Evolutionary conservation across 2,329 filamentous ascomycete genomes (phyloP).

Genomic region (Hypoxylon sp.): DNA sequence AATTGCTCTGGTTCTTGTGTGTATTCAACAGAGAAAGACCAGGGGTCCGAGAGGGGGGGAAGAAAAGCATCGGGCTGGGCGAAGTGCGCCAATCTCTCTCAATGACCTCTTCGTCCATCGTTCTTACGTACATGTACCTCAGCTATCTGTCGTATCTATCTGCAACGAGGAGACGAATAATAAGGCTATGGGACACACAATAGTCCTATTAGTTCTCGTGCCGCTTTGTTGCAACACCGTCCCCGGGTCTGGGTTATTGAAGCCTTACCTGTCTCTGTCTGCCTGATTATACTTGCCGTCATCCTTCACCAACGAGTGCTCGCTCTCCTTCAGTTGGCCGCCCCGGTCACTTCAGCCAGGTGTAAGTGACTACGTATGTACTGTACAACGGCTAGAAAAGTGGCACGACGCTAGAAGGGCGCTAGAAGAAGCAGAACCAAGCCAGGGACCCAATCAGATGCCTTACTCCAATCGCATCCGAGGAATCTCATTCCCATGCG

Average conservation of each 20-base stretch:
- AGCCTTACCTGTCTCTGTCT: slow-evolving; percentile 40
- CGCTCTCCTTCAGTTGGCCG: slow-evolving; percentile 22
- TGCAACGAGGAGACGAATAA: slow-evolving; percentile 27
- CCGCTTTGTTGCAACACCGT: slow-evolving; percentile 35
- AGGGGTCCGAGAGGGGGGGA: slow-evolving; percentile 15
- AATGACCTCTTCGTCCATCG: slow-evolving; percentile 26
- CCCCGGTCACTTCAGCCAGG: slow-evolving; percentile 41
- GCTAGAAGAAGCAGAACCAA: slow-evolving; percentile 55
- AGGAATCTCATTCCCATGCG: slow-evolving; percentile 47
- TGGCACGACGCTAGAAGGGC: slow-evolving; percentile 57
- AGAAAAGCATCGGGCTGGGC: slow-evolving; percentile 33
- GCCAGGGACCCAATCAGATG: slow-evolving; percentile 47
- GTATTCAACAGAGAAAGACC: slow-evolving; percentile 19
- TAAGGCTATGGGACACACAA: slow-evolving; percentile 21
- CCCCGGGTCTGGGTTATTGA: slow-evolving; percentile 30
- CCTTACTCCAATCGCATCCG: slow-evolving; percentile 35
- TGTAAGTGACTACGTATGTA: slow-evolving; percentile 29
- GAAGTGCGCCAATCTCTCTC: slow-evolving; percentile 20
- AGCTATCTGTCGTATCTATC: slow-evolving; percentile 26
- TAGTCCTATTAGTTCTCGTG: slow-evolving; percentile 28
- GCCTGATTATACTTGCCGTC: slow-evolving; percentile 37
- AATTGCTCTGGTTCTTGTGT: slow-evolving; percentile 18
- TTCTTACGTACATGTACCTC: slow-evolving; percentile 36
- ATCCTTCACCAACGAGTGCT: slow-evolving; percentile 29
- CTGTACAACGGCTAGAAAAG: slow-evolving; percentile 35